Base-by-base conservation (phyloP, 495 filamentous ascomycete species). In the Penicillium chermesinum region DNA sequence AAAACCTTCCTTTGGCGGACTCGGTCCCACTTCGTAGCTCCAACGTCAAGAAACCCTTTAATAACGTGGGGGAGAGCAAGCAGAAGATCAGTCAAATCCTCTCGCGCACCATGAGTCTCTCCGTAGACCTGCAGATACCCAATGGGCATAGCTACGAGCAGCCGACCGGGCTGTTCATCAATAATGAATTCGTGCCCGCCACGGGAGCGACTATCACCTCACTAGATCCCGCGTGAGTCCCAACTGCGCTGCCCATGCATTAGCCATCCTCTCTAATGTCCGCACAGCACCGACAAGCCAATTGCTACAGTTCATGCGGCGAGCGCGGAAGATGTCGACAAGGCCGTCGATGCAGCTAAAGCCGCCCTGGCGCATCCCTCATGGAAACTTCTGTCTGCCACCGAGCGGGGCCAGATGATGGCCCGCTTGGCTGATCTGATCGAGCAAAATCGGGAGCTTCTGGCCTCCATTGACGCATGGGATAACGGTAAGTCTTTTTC, bases 381-480 rank as follows among this genome's bases (percentile, higher is more conserved):
- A 38, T 97, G 91, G 91, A 80, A 83, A 46, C 78, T 83, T 20
- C 78, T 97, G 16, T 72, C 81, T 10, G 75, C 79, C 10, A 83
- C 85, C 0, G 85, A 87, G 38, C 83, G 91, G 14, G 91, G 89
- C 9, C 77, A 77, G 30, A 59, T 95, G 46, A 80, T 97, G 80
- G 71, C 63, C 43, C 85, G 81, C 54, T 75, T 97, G 34, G 84
- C 87, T 8, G 81, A 85, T 44, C 71, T 96, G 2, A 68, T 91
- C 13, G 66, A 85, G 41, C 48, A 86, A 57, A 75, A 95, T 56
- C 73, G 74, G 40, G 84, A 89, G 54, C 71, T 76, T 0, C 73
- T 97, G 3, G 89, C 89, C n/a, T 86, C 89, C 1, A 90, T 97
- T 37, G 91, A 96, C 67, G 86, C 87, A 0, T 93, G 90, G 82